These are phyloP conservation scores for Ganoderma meredithae DNA, from an alignment of 1,284 basidiomycete genomes.

Conservation along the genomic window DNA sequence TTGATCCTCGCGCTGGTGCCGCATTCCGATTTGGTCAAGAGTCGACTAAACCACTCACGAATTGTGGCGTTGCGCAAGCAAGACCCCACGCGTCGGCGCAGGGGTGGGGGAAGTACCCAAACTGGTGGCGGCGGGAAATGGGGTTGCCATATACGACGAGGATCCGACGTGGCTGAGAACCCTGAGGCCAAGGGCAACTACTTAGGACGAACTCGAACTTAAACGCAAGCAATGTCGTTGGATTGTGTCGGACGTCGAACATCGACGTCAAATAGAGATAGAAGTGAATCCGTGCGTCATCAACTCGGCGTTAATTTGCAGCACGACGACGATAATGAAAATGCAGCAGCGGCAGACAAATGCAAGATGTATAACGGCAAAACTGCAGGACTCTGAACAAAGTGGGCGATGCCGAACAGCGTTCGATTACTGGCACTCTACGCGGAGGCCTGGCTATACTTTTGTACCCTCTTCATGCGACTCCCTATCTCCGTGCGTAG, in stretches of 20 bases:
- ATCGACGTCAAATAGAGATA: background rate
- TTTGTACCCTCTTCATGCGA: conserved; percentile 70
- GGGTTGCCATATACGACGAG: background rate
- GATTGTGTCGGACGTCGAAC: background rate
- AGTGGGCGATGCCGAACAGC: background rate
- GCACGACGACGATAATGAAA: background rate
- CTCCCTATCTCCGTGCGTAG: conserved; percentile 65
- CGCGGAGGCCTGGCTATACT: conserved; percentile 47
- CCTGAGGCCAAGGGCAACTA: background rate
- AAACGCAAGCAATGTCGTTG: background rate
- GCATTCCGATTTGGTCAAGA: background rate
- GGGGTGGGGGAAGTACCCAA: background rate
- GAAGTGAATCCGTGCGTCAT: background rate
- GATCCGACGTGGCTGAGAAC: background rate
- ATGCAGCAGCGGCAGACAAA: background rate
- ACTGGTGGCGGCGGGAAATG: background rate
- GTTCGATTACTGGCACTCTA: background rate
- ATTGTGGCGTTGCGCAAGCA: conserved; percentile 4
- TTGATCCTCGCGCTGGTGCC: background rate
- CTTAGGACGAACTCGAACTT: background rate
- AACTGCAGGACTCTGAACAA: background rate
- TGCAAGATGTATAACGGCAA: background rate
- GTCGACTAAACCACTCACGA: conserved; percentile 9
- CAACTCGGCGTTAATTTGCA: background rate
- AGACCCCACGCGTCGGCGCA: background rate